Base-by-base conservation (phyloP, 345 rosid genomes). In the Anastatica hierochuntica region DNA sequence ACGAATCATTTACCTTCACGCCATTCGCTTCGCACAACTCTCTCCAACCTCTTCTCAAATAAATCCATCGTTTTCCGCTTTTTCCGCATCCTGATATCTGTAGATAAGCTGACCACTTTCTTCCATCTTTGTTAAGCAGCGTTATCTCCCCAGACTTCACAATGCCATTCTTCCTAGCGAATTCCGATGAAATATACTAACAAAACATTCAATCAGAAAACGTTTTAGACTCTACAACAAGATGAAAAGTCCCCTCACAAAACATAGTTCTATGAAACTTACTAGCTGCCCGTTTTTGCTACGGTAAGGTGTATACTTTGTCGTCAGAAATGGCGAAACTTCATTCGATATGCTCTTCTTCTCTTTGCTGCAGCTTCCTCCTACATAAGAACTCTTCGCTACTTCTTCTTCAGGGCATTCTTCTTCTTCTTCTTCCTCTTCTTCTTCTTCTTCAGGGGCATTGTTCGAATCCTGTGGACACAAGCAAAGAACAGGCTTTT, bases 11-110 rank as follows among this genome's bases (percentile, higher is more conserved):
- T 0, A 64, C 46, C 10, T 23, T 9, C 11, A 64, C 69, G 16
- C 58, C 69, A 64, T 64, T 64, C 2, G 63, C 52, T 49, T 41
- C 9, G 8, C 69, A 64, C 63, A 64, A 40, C 52, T 64, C 63
- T 64, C 45, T 64, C 63, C 69, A 64, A 11, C 69, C 69, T 34
- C 26, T 43, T 56, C 69, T 64, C 50, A 56, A 5, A 27, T 64
- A 64, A 56, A 16, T 41, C 63, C 52, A 64, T 42, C 16, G 52
- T 17, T 8, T 49, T 34, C 58, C 45, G 1, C 33, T 14, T 16
- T 19, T 3, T 35, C 12, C 12, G 3, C 17, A 5, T 41, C 63
- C 58, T 10, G 63, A 11, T 12, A 43, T 51, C 27, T 43, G 46
- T 7, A 66, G 27, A 51, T 50, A 24, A 51, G 64, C 49, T 18